Evolutionary conservation across 208 protist genomes (phyloP).

Genomic region (Leishmania guyanensis): DNA sequence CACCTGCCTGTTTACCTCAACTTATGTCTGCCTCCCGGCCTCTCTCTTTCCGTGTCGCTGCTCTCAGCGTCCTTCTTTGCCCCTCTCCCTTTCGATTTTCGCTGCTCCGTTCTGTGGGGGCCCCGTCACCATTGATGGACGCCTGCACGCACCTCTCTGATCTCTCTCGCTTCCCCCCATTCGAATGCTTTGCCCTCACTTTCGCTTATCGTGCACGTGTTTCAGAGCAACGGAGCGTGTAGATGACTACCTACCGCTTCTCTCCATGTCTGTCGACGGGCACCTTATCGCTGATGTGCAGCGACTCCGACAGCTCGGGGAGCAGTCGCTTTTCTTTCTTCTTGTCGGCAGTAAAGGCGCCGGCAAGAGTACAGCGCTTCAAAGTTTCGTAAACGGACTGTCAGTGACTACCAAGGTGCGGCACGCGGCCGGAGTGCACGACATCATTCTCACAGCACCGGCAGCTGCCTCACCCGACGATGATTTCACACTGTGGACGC

Average conservation of each 20-base stretch:
- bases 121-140: not conserved
- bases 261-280: conserved; percentile 28
- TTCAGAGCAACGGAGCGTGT: not conserved
- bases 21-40: not conserved
- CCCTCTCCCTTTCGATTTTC: not conserved
- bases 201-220: not conserved
- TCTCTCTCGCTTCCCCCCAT: not conserved
- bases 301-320: conserved; percentile 16
- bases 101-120: not conserved
- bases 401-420: not conserved
- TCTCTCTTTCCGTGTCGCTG: not conserved
- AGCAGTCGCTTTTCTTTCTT: conserved; percentile 27
- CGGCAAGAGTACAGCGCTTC: conserved; percentile 35
- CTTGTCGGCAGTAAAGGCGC: conserved; percentile 34
- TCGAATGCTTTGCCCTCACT: not conserved
- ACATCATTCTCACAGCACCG: not conserved
- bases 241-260: not conserved
- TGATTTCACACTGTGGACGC: conserved; percentile 10
- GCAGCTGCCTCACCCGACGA: not conserved
- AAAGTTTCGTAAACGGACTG: conserved; percentile 20
- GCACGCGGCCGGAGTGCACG: not conserved
- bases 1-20: not conserved
- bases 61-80: not conserved
- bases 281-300: conserved; percentile 37
- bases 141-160: not conserved